Conservation (phyloP, 345 rosid genomes). For the Salix brachista region DNA sequence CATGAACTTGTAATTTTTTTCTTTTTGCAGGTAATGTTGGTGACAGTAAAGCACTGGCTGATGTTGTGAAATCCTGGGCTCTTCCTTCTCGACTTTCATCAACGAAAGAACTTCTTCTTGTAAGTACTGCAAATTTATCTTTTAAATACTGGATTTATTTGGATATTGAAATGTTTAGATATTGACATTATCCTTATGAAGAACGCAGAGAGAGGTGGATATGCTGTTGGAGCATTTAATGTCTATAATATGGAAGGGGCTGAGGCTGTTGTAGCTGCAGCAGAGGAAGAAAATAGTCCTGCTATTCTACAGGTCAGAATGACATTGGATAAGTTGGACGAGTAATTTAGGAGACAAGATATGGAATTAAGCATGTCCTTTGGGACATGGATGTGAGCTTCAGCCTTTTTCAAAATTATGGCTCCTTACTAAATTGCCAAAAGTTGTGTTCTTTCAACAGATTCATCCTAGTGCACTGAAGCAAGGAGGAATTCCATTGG, state of each 20-base stretch:
- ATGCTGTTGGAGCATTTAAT: constrained; percentile 96
- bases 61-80: constrained; percentile 90
- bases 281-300: constrained; percentile 89
- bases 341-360: no score
- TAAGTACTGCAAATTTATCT: constrained; percentile 24
- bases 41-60: constrained; percentile 66
- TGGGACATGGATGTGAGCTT: background rate
- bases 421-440: background rate
- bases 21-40: constrained; percentile 77
- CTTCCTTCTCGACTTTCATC: constrained; percentile 53
- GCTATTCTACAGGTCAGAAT: constrained; percentile 82
- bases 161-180: constrained; percentile 11
- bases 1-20: background rate
- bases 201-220: constrained; percentile 85
- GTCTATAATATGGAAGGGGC: constrained; percentile 94
- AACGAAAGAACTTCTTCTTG: constrained; percentile 68
- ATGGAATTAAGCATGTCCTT: no score
- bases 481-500: no score
- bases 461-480: no score
- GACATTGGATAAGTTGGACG: no score
- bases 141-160: constrained; percentile 5
- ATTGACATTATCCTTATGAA: constrained; percentile 30
- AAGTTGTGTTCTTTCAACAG: constrained; percentile 7
- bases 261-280: constrained; percentile 92
- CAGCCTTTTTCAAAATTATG: background rate